A percentile compares a stretch with the other conserved stretches of the same genome.
Conservation (phyloP, 805 yeast species). For the Metschnikowia baotianmanensis region DNA sequence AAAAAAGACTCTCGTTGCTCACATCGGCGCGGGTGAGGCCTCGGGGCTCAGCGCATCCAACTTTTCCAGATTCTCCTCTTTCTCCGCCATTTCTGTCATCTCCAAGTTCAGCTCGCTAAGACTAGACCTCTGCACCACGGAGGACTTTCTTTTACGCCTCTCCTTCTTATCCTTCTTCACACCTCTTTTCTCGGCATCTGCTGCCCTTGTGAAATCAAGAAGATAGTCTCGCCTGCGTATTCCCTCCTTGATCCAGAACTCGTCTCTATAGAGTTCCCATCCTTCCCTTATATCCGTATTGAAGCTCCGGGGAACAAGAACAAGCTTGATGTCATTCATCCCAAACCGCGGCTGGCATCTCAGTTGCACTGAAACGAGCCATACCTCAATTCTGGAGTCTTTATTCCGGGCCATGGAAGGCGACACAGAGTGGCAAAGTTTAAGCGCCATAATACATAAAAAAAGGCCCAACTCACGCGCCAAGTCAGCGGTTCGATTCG, state of each 20-base stretch:
- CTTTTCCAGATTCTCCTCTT: slow-evolving; percentile 9
- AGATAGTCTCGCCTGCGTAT: slow-evolving; percentile 49
- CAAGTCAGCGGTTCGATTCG: slow-evolving; percentile 33
- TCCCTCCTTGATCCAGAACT: slow-evolving; percentile 88
- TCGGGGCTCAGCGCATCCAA: slow-evolving; percentile 9
- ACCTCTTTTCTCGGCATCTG: slow-evolving; percentile 12
- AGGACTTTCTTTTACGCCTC: slow-evolving; percentile 25
- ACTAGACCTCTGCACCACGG: slow-evolving; percentile 9
- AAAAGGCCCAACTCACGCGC: slow-evolving; percentile 36
- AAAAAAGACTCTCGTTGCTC: too few species aligned
- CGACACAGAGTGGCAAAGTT: slow-evolving; percentile 33
- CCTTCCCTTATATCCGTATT: slow-evolving; percentile 82
- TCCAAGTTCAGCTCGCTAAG: slow-evolving; percentile 13
- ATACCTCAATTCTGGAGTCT: slow-evolving; percentile 35
- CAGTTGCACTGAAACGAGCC: slow-evolving; percentile 40
- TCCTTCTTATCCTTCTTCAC: slow-evolving; percentile 39
- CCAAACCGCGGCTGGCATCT: slow-evolving; percentile 65
- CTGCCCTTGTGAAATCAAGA: slow-evolving; percentile 26
- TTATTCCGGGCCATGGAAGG: slow-evolving; percentile 33
- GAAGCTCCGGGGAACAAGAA: slow-evolving; percentile 78
- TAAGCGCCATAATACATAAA: slow-evolving; percentile 28
- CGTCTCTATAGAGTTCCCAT: slow-evolving; percentile 92
- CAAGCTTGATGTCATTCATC: slow-evolving; percentile 69
- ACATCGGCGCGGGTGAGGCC: neutral
- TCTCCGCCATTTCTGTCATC: slow-evolving; percentile 3